phyloP scores from a whole-genome alignment of 2,329 filamentous ascomycete species.

The Thelonectria blattea region DNA sequence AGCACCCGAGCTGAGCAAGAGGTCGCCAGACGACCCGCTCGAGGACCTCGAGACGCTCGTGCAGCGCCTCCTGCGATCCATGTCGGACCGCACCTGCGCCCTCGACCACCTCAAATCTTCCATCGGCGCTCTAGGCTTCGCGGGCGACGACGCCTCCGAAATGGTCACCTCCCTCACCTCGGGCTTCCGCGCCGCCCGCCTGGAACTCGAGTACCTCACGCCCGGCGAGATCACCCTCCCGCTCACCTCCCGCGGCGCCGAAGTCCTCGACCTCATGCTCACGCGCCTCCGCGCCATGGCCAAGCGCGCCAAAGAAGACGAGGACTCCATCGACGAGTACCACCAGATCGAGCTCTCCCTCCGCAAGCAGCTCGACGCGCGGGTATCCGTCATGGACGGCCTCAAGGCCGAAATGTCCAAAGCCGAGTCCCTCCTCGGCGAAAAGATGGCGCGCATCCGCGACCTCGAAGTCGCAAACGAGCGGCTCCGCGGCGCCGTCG shows the following conservation, averaged over 20 bases:
- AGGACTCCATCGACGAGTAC: conserved; percentile 65
- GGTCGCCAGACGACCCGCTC: conserved; percentile 17
- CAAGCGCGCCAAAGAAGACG: conserved; percentile 53
- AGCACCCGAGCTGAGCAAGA: conserved; percentile 8
- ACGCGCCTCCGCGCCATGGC: conserved; percentile 56
- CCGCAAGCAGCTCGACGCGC: conserved; percentile 60
- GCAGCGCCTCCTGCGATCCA: conserved; percentile 49
- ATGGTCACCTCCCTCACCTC: conserved; percentile 54
- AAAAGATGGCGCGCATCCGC: conserved; percentile 48
- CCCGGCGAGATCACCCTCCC: conserved; percentile 64
- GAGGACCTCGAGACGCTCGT: conserved; percentile 51
- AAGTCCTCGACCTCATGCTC: conserved; percentile 62
- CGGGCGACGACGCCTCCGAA: conserved; percentile 53
- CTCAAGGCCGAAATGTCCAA: conserved; percentile 51
- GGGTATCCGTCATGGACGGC: conserved; percentile 57
- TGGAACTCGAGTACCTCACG: conserved; percentile 67
- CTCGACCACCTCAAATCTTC: conserved; percentile 52
- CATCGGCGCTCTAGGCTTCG: conserved; percentile 59
- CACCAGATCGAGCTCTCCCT: conserved; percentile 62
- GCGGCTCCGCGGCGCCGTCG: conserved; percentile 57
- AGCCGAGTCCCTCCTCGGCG: conserved; percentile 42
- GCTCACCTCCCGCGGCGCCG: conserved; percentile 57
- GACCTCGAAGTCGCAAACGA: conserved; percentile 58
- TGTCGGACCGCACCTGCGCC: conserved; percentile 56
- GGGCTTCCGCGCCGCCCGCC: conserved; percentile 61